These are phyloP conservation scores for Posidonia oceanica DNA, from an alignment of 116 monocot genomes.

Conservation along the genomic window DNA sequence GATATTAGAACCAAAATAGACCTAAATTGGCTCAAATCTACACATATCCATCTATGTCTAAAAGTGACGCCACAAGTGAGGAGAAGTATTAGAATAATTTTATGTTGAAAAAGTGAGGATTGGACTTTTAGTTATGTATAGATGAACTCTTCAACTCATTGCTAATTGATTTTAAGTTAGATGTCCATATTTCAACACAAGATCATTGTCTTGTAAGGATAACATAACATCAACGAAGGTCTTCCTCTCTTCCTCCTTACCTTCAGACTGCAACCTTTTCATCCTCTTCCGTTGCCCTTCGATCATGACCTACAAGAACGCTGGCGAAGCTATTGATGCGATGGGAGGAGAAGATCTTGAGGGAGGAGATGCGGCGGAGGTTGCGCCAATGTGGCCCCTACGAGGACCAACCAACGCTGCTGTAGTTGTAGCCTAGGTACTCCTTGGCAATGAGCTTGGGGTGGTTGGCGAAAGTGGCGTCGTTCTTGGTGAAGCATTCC, in stretches of 20 bases:
- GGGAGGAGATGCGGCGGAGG: slow-evolving; percentile 32
- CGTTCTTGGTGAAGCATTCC: slow-evolving; percentile 42
- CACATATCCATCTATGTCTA: too few relatives aligned
- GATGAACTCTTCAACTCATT: too few relatives aligned
- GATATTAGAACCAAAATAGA: too few relatives aligned
- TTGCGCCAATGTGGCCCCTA: slow-evolving; percentile 42
- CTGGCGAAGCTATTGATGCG: slow-evolving; percentile 12
- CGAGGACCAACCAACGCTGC: slow-evolving; percentile 11
- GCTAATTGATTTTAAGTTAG: too few relatives aligned
- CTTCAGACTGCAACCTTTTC: background rate
- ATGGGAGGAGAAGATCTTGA: slow-evolving; percentile 26
- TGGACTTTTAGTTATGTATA: too few relatives aligned
- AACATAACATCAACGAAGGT: background rate
- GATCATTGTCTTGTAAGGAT: background rate
- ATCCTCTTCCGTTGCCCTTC: slow-evolving; percentile 8
- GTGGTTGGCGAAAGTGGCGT: slow-evolving; percentile 46
- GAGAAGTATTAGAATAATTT: too few relatives aligned
- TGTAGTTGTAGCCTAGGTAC: slow-evolving; percentile 22
- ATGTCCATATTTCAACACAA: too few relatives aligned
- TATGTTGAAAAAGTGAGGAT: too few relatives aligned
- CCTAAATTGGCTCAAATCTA: too few relatives aligned
- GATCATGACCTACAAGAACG: slow-evolving; percentile 19
- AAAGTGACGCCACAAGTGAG: too few relatives aligned
- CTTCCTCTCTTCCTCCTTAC: background rate
- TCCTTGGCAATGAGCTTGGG: slow-evolving; percentile 16